Evolutionary conservation across 768 basidiomycete species (phyloP).

Genomic region (Grammothele lineata): DNA sequence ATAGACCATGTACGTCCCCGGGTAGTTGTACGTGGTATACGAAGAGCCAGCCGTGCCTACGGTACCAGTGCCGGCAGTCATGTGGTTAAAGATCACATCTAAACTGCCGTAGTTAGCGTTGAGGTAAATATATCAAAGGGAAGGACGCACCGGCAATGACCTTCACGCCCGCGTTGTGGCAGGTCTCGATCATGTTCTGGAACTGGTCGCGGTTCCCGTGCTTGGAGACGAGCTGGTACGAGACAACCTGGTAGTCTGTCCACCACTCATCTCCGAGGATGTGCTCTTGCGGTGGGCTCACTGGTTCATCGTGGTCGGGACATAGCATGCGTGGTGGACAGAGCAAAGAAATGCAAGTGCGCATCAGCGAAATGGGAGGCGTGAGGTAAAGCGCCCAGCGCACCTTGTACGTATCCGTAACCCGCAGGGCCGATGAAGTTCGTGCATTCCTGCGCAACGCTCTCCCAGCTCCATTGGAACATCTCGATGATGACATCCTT

Average conservation of each 20-base stretch:
- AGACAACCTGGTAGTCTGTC: conserved; percentile 71
- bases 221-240: conserved; percentile 61
- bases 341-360: too few relatives aligned
- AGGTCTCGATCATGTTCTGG: conserved; percentile 35
- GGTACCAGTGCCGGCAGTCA: conserved; percentile 48
- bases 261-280: conserved; percentile 61
- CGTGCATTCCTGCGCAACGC: conserved; percentile 59
- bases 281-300: conserved; percentile 55
- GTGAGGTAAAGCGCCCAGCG: too few relatives aligned
- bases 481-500: conserved; percentile 59
- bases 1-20: conserved; percentile 24
- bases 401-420: conserved; percentile 66
- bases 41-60: conserved; percentile 46
- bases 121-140: neutral
- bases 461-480: conserved; percentile 59
- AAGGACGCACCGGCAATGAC: conserved; percentile 33
- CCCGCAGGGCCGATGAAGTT: conserved; percentile 66
- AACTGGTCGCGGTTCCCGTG: conserved; percentile 55
- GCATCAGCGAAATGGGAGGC: too few relatives aligned
- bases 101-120: too few relatives aligned
- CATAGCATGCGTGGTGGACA: neutral
- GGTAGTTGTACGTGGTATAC: conserved; percentile 47
- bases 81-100: conserved; percentile 64
- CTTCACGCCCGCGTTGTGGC: conserved; percentile 35
- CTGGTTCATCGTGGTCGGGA: too few relatives aligned